Percentiles rank a stretch among this genome's conserved stretches.
These are phyloP conservation scores for Nemania sp. DNA, from an alignment of 2,329 filamentous ascomycete genomes.

Conservation along the genomic window DNA sequence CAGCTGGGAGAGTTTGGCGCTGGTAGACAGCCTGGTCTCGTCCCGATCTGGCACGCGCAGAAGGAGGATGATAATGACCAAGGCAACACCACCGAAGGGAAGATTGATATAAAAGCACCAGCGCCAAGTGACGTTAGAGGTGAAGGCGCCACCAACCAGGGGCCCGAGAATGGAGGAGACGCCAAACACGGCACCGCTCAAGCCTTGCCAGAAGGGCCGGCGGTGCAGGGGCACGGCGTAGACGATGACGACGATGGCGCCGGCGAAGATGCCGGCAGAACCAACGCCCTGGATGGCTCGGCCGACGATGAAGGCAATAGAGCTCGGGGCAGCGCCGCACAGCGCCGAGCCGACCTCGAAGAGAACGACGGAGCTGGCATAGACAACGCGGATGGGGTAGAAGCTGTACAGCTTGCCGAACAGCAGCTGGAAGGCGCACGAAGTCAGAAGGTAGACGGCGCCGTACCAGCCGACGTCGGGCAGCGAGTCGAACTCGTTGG, in stretches of 20 bases:
- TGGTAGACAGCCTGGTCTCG: constrained; percentile 26
- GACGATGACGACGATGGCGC: constrained; percentile 41
- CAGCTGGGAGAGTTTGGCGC: constrained; percentile 37
- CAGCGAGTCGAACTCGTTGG: constrained; percentile 44
- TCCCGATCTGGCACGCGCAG: constrained; percentile 33
- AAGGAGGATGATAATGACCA: constrained; percentile 37
- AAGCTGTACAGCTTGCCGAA: constrained; percentile 47
- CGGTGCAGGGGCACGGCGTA: constrained; percentile 41
- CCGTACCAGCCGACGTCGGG: constrained; percentile 47
- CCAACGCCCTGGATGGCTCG: constrained; percentile 47
- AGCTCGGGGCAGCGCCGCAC: constrained; percentile 46
- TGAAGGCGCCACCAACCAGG: constrained; percentile 45
- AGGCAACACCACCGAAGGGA: constrained; percentile 41
- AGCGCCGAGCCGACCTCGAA: constrained; percentile 46
- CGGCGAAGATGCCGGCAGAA: constrained; percentile 44
- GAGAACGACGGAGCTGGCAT: constrained; percentile 39
- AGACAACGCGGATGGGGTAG: constrained; percentile 42
- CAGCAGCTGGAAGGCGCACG: constrained; percentile 44
- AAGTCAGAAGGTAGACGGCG: constrained; percentile 44
- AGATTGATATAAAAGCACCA: constrained; percentile 48
- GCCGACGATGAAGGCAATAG: constrained; percentile 46
- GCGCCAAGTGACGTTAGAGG: constrained; percentile 43
- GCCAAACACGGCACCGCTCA: constrained; percentile 43
- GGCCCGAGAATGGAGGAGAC: constrained; percentile 43
- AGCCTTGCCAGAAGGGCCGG: constrained; percentile 41